Evolutionary conservation across 805 yeast species (phyloP), one percentile per base, ranked within the genome.

Genomic region (Schizosaccharomyces cryophilus): DNA sequence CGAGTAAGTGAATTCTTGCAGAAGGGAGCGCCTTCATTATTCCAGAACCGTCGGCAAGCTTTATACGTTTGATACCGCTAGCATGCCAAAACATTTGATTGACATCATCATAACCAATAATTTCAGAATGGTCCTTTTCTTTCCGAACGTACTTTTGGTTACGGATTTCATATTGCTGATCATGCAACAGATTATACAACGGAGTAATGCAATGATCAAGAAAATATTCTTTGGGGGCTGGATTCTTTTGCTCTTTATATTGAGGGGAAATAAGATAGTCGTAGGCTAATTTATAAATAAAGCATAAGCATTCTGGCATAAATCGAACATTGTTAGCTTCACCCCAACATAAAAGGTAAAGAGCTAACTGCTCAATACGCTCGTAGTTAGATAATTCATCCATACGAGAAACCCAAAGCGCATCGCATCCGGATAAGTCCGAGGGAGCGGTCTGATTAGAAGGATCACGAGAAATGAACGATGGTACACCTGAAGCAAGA

Each of bases 21-120:
- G 82, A 86, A 62, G 82, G 80, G 45, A 96, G 94, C 67, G 89
- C 75, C 67, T 93, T 97, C 61, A 89, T 86, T 67, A 93, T 77
- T 71, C 95, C 82, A 21, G 95, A 77, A 66, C 95, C 96, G 71
- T 93, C 97, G 70, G 84, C 90, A 68, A 90, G 80, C 60, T 84
- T 80, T 67, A 93, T 89, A 73, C 90, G 84, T 63, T 94, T 83
- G 65, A 93, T 85, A 78, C 98, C 99, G 75, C 93, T 96, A 59
- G 97, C 96, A 74, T 94, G 93, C 99, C 99, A 93, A 75, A 93
- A 93, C 67, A 94, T 79, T 78, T 93, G 99, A 74, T 93, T 93
- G 64, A 93, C 94, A 77, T 93, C 99, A 76, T 93, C 99, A 73
- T 93, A 93, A 73, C 98, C 78, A 61, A 74, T 72, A 61, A 82